Conservation (phyloP, 345 rosid species). For the Salix viminalis region DNA sequence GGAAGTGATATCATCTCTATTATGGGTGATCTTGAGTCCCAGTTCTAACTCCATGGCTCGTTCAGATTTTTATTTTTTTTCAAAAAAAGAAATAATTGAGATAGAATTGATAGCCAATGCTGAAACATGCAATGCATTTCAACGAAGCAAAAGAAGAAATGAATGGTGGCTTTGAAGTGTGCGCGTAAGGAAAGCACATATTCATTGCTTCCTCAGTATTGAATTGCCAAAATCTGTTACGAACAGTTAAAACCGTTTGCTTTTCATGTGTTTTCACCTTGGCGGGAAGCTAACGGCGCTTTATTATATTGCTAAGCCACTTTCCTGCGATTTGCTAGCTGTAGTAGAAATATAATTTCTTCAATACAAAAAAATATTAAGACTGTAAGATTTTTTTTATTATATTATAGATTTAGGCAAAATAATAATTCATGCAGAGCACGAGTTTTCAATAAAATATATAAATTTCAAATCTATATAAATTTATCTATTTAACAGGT, state of each 20-base stretch:
- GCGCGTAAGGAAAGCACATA: slow-evolving; percentile 38
- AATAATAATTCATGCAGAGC: too few relatives aligned
- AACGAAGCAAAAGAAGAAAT: not conserved
- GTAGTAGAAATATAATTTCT: too few relatives aligned
- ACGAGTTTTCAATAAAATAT: too few relatives aligned
- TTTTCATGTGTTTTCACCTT: slow-evolving; percentile 1
- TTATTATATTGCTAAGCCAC: not conserved
- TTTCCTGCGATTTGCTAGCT: too few relatives aligned
- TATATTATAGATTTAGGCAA: too few relatives aligned
- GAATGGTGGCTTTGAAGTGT: slow-evolving; percentile 6
- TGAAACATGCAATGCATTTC: not conserved
- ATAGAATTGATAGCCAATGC: not conserved
- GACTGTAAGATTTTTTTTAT: too few relatives aligned
- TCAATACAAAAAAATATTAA: too few relatives aligned
- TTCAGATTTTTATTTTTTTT: not conserved
- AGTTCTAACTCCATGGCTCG: slow-evolving; percentile 70
- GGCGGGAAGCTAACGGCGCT: slow-evolving; percentile 15
- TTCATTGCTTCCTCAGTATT: slow-evolving; percentile 51
- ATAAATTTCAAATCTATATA: too few relatives aligned
- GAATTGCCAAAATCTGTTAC: not conserved
- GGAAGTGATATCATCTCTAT: slow-evolving; percentile 56
- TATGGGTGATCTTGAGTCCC: slow-evolving; percentile 65
- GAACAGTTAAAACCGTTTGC: slow-evolving; percentile 10
- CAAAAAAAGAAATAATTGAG: not conserved
- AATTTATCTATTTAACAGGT: too few relatives aligned